Evolutionary conservation across 257 asterid genomes (phyloP).

Genomic region (Nicotiana otophora): DNA sequence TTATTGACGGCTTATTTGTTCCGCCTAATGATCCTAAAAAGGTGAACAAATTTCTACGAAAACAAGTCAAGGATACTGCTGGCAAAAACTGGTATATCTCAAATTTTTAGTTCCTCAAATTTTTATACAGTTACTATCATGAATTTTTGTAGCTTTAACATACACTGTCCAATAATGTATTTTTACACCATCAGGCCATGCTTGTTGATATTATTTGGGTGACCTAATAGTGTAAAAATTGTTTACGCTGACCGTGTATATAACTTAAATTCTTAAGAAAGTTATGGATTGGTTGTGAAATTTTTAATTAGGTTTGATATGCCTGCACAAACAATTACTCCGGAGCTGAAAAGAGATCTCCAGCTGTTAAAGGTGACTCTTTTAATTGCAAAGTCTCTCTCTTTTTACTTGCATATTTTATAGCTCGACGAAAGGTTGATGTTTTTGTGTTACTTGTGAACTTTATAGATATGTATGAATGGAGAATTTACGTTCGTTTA

Average conservation of each 20-base stretch:
- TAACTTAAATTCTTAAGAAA: not conserved
- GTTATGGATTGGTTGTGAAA: not conserved
- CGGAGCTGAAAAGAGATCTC: conserved; percentile 82
- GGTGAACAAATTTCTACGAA: conserved; percentile 52
- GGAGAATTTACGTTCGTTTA: not conserved
- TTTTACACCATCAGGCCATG: too few relatives aligned
- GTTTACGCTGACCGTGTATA: too few relatives aligned
- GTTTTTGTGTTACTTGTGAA: not conserved
- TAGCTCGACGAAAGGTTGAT: not conserved
- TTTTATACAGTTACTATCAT: too few relatives aligned
- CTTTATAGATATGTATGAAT: not conserved
- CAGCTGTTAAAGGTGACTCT: conserved; percentile 63
- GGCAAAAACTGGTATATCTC: conserved; percentile 71
- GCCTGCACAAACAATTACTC: conserved; percentile 86
- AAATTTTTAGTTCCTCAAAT: not conserved
- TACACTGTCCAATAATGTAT: too few relatives aligned
- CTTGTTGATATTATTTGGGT: too few relatives aligned
- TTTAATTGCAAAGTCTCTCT: not conserved
- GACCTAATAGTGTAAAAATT: too few relatives aligned
- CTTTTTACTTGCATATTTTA: not conserved
- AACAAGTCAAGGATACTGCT: conserved; percentile 76
- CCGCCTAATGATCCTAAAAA: conserved; percentile 81
- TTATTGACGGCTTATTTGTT: conserved; percentile 73
- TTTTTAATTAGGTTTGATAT: conserved; percentile 68
- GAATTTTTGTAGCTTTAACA: too few relatives aligned